These are phyloP conservation scores for thale cress (Arabidopsis thaliana) DNA, from an alignment of 345 rosid species.

Conservation along the genomic window TAIR10.1 NC_003071.7:8226001-8226500, in stretches of 20 bases:
- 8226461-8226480: constrained; percentile 51
- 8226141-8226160: constrained; percentile 91
- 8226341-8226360: constrained; percentile 7
- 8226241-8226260: constrained; percentile 42
- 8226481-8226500: constrained; percentile 51
- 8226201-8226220: constrained; percentile 85
- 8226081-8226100: constrained; percentile 98
- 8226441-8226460: constrained; percentile 55
- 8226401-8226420: constrained; percentile 50
- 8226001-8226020: constrained; percentile 12
- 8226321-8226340: background rate
- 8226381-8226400: constrained; percentile 55
- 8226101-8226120: constrained; percentile 95
- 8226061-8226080: constrained; percentile 32
- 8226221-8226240: constrained; percentile 59
- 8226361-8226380: constrained; percentile 60
- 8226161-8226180: constrained; percentile 80
- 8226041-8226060: constrained; percentile 21
- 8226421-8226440: constrained; percentile 66
- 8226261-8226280: background rate
- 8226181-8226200: constrained; percentile 87
- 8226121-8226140: constrained; percentile 97
- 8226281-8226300: background rate
- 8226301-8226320: constrained; percentile 5
- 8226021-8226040: background rate